Percentiles rank a stretch among this genome's conserved stretches.
Evolutionary conservation across 441 rosid species (phyloP).

Genomic region (Gossypium trilobum): DNA sequence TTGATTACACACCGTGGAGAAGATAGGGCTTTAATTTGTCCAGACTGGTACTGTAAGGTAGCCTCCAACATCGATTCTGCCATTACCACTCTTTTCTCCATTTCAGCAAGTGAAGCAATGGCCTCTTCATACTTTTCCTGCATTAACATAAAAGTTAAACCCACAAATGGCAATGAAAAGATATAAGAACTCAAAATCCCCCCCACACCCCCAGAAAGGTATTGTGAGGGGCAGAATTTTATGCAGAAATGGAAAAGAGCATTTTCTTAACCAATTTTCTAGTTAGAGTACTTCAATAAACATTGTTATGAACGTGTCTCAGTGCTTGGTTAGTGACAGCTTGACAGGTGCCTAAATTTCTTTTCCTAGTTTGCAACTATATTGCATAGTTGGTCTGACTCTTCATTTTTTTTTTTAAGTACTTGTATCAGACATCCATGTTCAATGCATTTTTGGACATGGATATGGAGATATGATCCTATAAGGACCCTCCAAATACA

Average conservation of each 20-base stretch:
- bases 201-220: background rate
- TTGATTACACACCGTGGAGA: constrained; percentile 59
- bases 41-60: constrained; percentile 80
- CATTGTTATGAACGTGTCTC: background rate
- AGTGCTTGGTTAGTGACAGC: background rate
- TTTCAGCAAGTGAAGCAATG: constrained; percentile 58
- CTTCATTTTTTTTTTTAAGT: too few relatives aligned
- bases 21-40: constrained; percentile 70
- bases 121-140: constrained; percentile 91
- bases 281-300: background rate
- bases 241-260: background rate
- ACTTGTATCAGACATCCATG: too few relatives aligned
- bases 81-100: constrained; percentile 90
- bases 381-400: too few relatives aligned
- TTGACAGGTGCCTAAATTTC: background rate
- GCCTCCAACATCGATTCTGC: constrained; percentile 98
- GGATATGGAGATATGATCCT: background rate
- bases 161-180: background rate
- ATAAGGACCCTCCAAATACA: background rate
- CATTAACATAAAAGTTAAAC: constrained; percentile 12
- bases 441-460: background rate
- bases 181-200: background rate
- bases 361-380: background rate
- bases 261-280: background rate
- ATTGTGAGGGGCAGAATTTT: background rate